phyloP scores from a whole-genome alignment of 768 basidiomycete species.

The Trametes gibbosa region DNA sequence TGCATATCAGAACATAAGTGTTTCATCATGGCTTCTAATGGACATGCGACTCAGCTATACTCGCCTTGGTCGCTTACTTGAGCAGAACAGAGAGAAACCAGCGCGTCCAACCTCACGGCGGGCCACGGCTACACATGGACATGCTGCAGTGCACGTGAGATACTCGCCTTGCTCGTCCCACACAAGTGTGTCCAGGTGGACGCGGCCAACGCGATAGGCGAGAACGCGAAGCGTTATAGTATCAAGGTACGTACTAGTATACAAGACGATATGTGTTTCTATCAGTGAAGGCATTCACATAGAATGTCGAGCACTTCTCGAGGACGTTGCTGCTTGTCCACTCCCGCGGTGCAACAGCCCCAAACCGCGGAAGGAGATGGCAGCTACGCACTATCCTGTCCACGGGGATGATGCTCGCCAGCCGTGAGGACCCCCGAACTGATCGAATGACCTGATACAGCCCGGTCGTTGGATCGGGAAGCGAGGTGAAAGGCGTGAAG shows the following conservation, averaged over 20 bases:
- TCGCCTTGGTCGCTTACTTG: too few relatives aligned
- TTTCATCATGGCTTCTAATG: background rate
- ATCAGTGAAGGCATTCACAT: constrained; percentile 12
- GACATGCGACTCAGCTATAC: too few relatives aligned
- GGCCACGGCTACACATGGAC: too few relatives aligned
- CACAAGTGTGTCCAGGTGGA: background rate
- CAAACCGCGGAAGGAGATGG: constrained; percentile 7
- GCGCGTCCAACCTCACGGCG: too few relatives aligned
- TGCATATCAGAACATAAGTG: background rate
- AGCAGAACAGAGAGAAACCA: too few relatives aligned
- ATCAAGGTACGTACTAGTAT: too few relatives aligned
- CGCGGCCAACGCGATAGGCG: too few relatives aligned
- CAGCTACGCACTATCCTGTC: constrained; percentile 3
- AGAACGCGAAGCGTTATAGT: too few relatives aligned
- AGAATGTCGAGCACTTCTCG: constrained; percentile 4
- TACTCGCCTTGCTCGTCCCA: background rate
- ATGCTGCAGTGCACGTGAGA: too few relatives aligned
- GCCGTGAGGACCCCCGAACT: constrained; percentile 5
- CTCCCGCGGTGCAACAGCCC: background rate
- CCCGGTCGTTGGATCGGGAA: constrained; percentile 19
- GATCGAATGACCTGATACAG: constrained; percentile 27
- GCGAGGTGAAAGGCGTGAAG: constrained; percentile 24
- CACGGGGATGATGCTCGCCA: constrained; percentile 6
- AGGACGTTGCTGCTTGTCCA: constrained; percentile 18
- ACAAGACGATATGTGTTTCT: background rate